Evolutionary conservation across 192 early-diverging fungal species (phyloP).

Genomic region (Rhizophagus clarus): DNA sequence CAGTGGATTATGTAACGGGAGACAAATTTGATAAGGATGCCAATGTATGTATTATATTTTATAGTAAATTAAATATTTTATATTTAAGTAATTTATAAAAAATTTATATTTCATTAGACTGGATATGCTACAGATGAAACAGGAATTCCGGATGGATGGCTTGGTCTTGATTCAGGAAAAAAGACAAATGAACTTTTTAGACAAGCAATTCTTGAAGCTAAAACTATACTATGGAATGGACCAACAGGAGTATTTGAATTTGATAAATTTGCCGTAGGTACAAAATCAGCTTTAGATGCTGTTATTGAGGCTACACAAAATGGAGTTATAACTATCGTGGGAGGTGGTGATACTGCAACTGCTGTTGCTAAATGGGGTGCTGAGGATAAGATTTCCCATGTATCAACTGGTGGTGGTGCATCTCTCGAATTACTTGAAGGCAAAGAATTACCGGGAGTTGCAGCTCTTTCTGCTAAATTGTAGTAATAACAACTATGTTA

Average conservation of each 20-base stretch:
- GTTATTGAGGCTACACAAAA: slow-evolving; percentile 80
- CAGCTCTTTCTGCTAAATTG: neutral
- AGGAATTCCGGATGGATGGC: slow-evolving; percentile 89
- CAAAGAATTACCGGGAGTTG: slow-evolving; percentile 59
- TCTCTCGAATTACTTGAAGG: slow-evolving; percentile 95
- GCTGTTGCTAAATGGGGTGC: slow-evolving; percentile 87
- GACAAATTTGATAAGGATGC: slow-evolving; percentile 87
- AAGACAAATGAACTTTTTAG: slow-evolving; percentile 76
- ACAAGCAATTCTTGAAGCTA: slow-evolving; percentile 68
- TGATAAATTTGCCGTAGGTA: slow-evolving; percentile 87
- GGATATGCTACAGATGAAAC: slow-evolving; percentile 82
- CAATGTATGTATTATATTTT: slow-evolving; percentile 37
- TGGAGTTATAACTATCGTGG: slow-evolving; percentile 90
- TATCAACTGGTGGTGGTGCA: slow-evolving; percentile 97
- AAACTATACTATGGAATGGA: slow-evolving; percentile 99
- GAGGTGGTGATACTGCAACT: slow-evolving; percentile 98
- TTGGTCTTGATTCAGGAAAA: slow-evolving; percentile 90
- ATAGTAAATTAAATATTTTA: neutral
- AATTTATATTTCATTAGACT: slow-evolving; percentile 41
- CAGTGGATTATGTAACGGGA: slow-evolving; percentile 87
- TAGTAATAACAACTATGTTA: neutral
- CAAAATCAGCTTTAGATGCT: slow-evolving; percentile 83
- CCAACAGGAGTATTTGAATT: slow-evolving; percentile 98
- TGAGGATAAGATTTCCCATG: slow-evolving; percentile 88
- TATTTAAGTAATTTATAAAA: neutral